Evolutionary conservation across 305 asterid genomes (phyloP), one percentile per base, ranked within the genome.

Genomic region (Fraxinus albicans): DNA sequence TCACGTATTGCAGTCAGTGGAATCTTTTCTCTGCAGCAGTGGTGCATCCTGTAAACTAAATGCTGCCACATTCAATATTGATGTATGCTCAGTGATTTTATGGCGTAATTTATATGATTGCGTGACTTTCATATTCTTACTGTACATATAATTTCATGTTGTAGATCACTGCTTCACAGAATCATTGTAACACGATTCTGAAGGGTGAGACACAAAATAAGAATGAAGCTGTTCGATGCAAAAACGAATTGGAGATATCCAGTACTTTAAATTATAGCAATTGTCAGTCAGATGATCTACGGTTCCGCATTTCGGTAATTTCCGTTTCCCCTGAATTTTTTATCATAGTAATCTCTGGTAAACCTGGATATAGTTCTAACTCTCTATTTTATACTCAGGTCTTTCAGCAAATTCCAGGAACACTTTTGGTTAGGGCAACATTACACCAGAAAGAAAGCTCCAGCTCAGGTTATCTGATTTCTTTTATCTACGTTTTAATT

Each of bases 381-480:
- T 55, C 42, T 76, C 53, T 42, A 23, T 50, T 65, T 34, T 83
- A 33, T 87, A 44, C 86, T 25, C 80, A 92, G 99, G 95, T 96
- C 76, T 96, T 94, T 83, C 94, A 96, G 91, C 98, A 93, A 84
- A 93, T 85, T 78, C 97, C 98, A 19, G 99, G 98, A 36, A 91
- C 95, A 31, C 93, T 94, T 78, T 76, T 96, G 89, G 89, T 93
- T 77, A 90, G 75, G 86, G 98, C 98, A 83, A 83, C 87, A 73
- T 84, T 90, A 90, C 89, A 85, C 58, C 93, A 91, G 77, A 89
- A 81, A 83, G 88, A 86, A 83, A 89, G 88, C 88, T 81, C 94
- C 87, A 31, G 69, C 77, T 84, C 93, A 86, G 97, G 98, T 90
- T 81, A 23, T 79, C 75, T 35, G 27, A 73, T 47, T 74, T 42